phyloP scores from a whole-genome alignment of 495 filamentous ascomycete species.

The Trichocladium uniseriatum region DNA sequence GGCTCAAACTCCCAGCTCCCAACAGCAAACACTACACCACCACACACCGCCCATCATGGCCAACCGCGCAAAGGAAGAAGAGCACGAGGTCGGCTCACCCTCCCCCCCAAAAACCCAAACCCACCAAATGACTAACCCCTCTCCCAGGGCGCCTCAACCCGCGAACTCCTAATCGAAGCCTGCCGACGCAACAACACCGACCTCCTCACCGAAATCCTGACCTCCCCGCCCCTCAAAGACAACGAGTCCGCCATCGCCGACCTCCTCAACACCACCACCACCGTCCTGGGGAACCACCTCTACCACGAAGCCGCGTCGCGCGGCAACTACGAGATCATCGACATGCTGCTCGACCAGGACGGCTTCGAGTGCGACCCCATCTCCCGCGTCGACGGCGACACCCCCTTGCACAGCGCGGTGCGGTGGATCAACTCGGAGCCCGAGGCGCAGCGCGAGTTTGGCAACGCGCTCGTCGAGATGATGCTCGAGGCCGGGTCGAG shows the following conservation, averaged over 20 bases:
- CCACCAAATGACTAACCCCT: neutral
- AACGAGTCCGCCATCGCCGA: conserved; percentile 47
- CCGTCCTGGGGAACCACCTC: conserved; percentile 75
- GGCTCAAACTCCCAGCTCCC: neutral
- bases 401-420: conserved; percentile 81
- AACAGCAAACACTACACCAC: neutral
- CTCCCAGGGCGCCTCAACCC: conserved; percentile 67
- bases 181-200: conserved; percentile 85
- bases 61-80: conserved; percentile 26
- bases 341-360: conserved; percentile 85
- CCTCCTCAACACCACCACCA: conserved; percentile 74
- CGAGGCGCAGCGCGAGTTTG: conserved; percentile 50
- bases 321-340: conserved; percentile 89
- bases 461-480: conserved; percentile 67
- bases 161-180: conserved; percentile 85
- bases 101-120: neutral
- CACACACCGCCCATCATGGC: conserved; percentile 28
- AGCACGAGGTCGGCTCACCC: conserved; percentile 29
- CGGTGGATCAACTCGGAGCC: conserved; percentile 65
- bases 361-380: conserved; percentile 89
- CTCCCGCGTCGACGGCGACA: conserved; percentile 73
- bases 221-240: conserved; percentile 20
- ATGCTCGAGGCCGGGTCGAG: conserved; percentile 76
- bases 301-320: conserved; percentile 80
- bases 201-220: conserved; percentile 56